Conservation (phyloP, 768 basidiomycete species). For the Hygrophoropsis aurantiaca region DNA sequence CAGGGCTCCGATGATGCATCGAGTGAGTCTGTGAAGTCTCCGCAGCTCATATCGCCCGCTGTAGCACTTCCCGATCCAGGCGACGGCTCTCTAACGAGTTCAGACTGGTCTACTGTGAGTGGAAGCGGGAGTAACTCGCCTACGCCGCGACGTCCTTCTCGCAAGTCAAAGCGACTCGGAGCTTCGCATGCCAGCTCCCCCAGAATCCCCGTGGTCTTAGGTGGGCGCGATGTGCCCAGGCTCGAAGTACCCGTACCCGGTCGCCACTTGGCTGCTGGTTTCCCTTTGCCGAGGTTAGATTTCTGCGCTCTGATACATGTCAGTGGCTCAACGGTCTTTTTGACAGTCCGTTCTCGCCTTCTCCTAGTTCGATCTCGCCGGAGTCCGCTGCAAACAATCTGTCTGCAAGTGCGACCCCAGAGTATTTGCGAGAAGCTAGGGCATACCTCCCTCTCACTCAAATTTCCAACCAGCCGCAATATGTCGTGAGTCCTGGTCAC, state of each 20-base stretch:
- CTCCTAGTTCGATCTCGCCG: slow-evolving; percentile 30
- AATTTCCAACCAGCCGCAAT: slow-evolving; percentile 10
- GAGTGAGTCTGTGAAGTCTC: slow-evolving; percentile 23
- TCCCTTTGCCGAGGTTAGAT: background rate
- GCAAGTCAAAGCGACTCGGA: slow-evolving; percentile 4
- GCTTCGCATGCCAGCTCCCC: background rate
- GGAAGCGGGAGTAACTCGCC: slow-evolving; percentile 11
- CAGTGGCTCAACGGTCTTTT: too few species aligned
- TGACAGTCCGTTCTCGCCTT: slow-evolving; percentile 19
- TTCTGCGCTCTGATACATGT: too few species aligned
- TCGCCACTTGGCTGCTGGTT: background rate
- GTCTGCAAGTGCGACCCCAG: slow-evolving; percentile 31
- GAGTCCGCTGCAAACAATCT: slow-evolving; percentile 31
- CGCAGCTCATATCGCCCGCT: slow-evolving; percentile 25
- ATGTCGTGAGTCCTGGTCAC: slow-evolving; percentile 7
- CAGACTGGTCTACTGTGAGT: slow-evolving; percentile 29
- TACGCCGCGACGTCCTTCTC: too few species aligned
- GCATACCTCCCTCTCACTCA: slow-evolving; percentile 32
- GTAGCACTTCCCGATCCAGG: slow-evolving; percentile 27
- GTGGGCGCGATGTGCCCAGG: background rate
- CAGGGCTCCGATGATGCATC: slow-evolving; percentile 18
- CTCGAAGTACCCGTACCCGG: background rate
- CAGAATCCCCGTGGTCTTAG: too few species aligned
- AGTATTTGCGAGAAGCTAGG: slow-evolving; percentile 31
- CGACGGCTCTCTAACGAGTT: slow-evolving; percentile 20